Percentiles rank a stretch among this genome's conserved stretches.
These are phyloP conservation scores for Hypocreales sp. DNA, from an alignment of 2,329 filamentous ascomycete species.

Conservation along the genomic window DNA sequence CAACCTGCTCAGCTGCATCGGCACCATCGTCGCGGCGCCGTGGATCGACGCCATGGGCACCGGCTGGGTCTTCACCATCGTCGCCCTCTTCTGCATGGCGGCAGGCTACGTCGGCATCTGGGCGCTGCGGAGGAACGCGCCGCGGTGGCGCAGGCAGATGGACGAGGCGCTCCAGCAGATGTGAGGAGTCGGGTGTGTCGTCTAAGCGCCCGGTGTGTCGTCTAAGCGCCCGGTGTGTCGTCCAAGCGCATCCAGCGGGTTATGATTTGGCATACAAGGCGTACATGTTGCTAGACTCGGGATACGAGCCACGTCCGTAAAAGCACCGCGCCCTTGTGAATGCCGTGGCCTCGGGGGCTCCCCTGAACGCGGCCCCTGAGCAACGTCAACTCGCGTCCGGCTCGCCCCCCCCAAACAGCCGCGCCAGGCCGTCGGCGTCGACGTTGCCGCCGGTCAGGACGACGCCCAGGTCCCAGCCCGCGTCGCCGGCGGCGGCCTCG, in stretches of 20 bases:
- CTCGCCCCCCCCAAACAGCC: too few species aligned
- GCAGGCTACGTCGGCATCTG: constrained; percentile 43
- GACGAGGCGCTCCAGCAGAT: constrained; percentile 27
- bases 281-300: too few species aligned
- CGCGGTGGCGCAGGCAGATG: constrained; percentile 49
- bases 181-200: too few species aligned
- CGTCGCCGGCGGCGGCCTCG: constrained; percentile 51
- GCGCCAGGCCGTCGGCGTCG: constrained; percentile 35
- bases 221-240: too few species aligned
- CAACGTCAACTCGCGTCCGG: too few species aligned
- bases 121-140: constrained; percentile 42
- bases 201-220: too few species aligned
- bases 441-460: constrained; percentile 48
- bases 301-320: too few species aligned
- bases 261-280: too few species aligned
- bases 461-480: constrained; percentile 57
- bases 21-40: constrained; percentile 53
- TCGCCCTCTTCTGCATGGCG: constrained; percentile 36
- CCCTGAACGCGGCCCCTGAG: too few species aligned
- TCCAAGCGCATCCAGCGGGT: too few species aligned
- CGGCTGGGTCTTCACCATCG: constrained; percentile 58
- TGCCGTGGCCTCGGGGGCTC: too few species aligned
- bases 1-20: constrained; percentile 64
- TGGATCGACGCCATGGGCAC: constrained; percentile 56
- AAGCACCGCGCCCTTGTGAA: too few species aligned